Base-by-base conservation (phyloP, 83 land plant species). In the Thuja plicata region DNA sequence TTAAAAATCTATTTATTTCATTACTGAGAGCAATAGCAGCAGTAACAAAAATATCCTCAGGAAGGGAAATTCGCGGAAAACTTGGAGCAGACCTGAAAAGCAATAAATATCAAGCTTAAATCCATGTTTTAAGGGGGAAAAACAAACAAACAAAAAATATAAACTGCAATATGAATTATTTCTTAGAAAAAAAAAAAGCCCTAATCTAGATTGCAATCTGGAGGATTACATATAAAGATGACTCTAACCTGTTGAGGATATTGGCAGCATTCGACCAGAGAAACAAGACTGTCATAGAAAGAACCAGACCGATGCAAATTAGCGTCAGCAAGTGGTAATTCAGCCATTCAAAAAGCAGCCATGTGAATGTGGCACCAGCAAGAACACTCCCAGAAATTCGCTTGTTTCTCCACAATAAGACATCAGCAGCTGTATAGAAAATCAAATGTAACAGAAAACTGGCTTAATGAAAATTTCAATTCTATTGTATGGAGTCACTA, bases 301-400 rank as follows among this genome's bases (percentile, higher is more conserved):
- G 54, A 15, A 97, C 91, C 13, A 94, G 90, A 17, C 81, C 92
- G 45, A 94, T 88, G 88, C 88, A 92, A 19, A 90, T 19, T 45
- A 95, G 86, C n/a, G 95, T 86, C 13, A 96, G 88, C 45, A 96
- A 89, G 88, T 94, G 88, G 86, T 94, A 96, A 52, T 94, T 89
- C 35, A 93, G 94, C 97, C 95, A 95, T 89, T 96, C 97, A 74
- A 98, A 94, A 40, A 98, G 89, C 60, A 96, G 71, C 95, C 97
- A 97, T 34, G 89, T 86, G 4, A 91, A 89, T 2, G 98, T 96
- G 1, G 95, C 94, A 87, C 91, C 91, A 37, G 66, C 77, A 66
- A 96, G 57, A 60, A 94, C 91, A 55, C 97, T 88, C 0, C 91
- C 89, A 38, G 94, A 94, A 78, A 95, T 91, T 86, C 91, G 91